Evolutionary conservation across 208 protist genomes (phyloP), one percentile per base, ranked within the genome.

Genomic region (Angomonas deanei): DNA sequence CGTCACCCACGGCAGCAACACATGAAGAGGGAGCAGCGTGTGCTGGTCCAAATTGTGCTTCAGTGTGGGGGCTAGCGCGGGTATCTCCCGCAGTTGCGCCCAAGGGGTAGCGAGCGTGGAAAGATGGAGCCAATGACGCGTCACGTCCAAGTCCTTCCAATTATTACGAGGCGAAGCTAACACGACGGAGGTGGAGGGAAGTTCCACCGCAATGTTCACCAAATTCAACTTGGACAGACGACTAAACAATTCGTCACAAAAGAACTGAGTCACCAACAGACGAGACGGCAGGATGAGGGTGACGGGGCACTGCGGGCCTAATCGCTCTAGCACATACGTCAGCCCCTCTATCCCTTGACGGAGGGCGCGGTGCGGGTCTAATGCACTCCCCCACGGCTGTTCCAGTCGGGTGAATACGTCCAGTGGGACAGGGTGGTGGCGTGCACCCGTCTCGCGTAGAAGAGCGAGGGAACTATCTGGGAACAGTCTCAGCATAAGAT

Each of bases 261-360:
- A 80, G 31, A 61, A 38, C 68, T 87, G 80, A 4, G 74, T 76
- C 0, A 87, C 76, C n/a, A 87, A 65, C 19, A 87, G 48, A 1
- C 77, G 72, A 32, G 80, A 84, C n/a, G 80, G 80, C 36, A 87
- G 63, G 30, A 83, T 50, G 33, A 87, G 53, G 13, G 78, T 61
- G 6, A 84, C 50, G 3, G 76, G 68, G 26, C 78, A 19, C 27
- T 64, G 47, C 8, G 70, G 50, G 10, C 68, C 50, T 11, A 75
- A 49, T 0, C 33, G 65, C 26, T 49, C 26, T 6, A 56, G 62
- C 2, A 78, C 11, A 24, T 68, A 60, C 30, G 47, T 50, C 42
- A 86, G 46, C 2, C 61, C 53, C 0, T 49, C 46, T 0, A 86
- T 26, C n/a, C 66, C 70, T 28, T 59, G 15, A 3, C 52, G 36